Evolutionary conservation across 1,284 basidiomycete species (phyloP).

Genomic region (Abortiporus biennis): DNA sequence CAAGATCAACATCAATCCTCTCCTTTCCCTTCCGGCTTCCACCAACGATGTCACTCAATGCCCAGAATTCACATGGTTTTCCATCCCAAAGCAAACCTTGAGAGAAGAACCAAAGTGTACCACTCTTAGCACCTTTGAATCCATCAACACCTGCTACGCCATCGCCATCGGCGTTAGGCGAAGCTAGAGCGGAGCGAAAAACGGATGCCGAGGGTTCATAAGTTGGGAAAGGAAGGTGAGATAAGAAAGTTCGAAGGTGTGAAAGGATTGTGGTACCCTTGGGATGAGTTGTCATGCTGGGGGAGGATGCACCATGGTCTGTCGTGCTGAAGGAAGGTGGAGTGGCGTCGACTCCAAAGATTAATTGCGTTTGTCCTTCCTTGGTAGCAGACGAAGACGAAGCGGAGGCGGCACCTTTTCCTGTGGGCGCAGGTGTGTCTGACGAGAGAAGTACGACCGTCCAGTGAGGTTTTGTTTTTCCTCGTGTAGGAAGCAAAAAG

Average conservation of each 20-base stretch:
- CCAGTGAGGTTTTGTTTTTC: slow-evolving; percentile 62
- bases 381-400: slow-evolving; percentile 18
- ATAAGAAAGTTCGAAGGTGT: slow-evolving; percentile 45
- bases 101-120: slow-evolving; percentile 65
- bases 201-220: slow-evolving; percentile 43
- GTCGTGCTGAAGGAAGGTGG: slow-evolving; percentile 36
- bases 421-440: slow-evolving; percentile 31
- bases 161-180: slow-evolving; percentile 16
- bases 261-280: slow-evolving; percentile 49
- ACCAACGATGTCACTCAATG: slow-evolving; percentile 48
- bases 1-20: slow-evolving; percentile 9
- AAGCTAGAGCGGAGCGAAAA: slow-evolving; percentile 46
- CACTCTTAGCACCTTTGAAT: slow-evolving; percentile 62
- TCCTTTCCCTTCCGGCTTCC: slow-evolving; percentile 16
- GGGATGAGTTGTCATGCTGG: slow-evolving; percentile 22
- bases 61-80: slow-evolving; percentile 72
- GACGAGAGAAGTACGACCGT: slow-evolving; percentile 52
- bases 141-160: slow-evolving; percentile 57
- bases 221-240: slow-evolving; percentile 36
- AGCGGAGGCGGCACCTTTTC: slow-evolving; percentile 27
- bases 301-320: slow-evolving; percentile 24
- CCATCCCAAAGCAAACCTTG: slow-evolving; percentile 67
- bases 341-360: slow-evolving; percentile 59
- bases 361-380: slow-evolving; percentile 37
- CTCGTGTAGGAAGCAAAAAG: slow-evolving; percentile 62